A percentile compares a stretch with the other conserved stretches of the same genome.
These are phyloP conservation scores for Colletotrichum magnum DNA, from an alignment of 2,329 filamentous ascomycete genomes.

Conservation along the genomic window DNA sequence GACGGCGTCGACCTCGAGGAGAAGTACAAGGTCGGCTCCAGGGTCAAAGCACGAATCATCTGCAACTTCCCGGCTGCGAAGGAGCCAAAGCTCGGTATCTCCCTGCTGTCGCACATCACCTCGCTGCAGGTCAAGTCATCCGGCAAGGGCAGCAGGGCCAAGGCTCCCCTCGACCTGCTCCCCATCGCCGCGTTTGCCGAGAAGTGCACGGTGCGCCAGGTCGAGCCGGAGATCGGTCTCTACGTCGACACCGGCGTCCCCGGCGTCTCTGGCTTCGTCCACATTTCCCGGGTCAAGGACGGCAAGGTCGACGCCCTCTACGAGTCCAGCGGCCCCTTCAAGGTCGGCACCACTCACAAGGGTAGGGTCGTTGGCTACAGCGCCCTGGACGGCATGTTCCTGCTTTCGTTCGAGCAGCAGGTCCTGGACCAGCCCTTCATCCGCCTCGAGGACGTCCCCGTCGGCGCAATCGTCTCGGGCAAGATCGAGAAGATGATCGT, in stretches of 20 bases:
- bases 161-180: slow-evolving; percentile 70
- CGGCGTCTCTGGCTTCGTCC: slow-evolving; percentile 87
- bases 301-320: slow-evolving; percentile 89
- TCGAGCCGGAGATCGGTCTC: slow-evolving; percentile 84
- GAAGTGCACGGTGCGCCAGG: slow-evolving; percentile 82
- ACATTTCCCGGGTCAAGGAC: slow-evolving; percentile 94
- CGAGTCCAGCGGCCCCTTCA: slow-evolving; percentile 82
- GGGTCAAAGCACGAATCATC: slow-evolving; percentile 87
- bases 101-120: slow-evolving; percentile 86
- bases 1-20: slow-evolving; percentile 79
- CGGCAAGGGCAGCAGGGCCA: slow-evolving; percentile 57
- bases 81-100: slow-evolving; percentile 87
- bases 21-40: slow-evolving; percentile 86
- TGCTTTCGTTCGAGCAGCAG: slow-evolving; percentile 86
- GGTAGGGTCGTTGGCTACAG: slow-evolving; percentile 91
- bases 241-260: slow-evolving; percentile 78
- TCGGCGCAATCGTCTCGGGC: slow-evolving; percentile 86
- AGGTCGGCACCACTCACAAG: slow-evolving; percentile 82
- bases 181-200: slow-evolving; percentile 83
- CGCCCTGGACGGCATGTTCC: slow-evolving; percentile 85
- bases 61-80: slow-evolving; percentile 88
- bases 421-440: slow-evolving; percentile 91
- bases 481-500: slow-evolving; percentile 88
- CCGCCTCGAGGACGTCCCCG: slow-evolving; percentile 88
- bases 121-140: slow-evolving; percentile 68